These are phyloP conservation scores for Jackrogersella multiformis DNA, from an alignment of 495 filamentous ascomycete genomes.

Conservation along the genomic window DNA sequence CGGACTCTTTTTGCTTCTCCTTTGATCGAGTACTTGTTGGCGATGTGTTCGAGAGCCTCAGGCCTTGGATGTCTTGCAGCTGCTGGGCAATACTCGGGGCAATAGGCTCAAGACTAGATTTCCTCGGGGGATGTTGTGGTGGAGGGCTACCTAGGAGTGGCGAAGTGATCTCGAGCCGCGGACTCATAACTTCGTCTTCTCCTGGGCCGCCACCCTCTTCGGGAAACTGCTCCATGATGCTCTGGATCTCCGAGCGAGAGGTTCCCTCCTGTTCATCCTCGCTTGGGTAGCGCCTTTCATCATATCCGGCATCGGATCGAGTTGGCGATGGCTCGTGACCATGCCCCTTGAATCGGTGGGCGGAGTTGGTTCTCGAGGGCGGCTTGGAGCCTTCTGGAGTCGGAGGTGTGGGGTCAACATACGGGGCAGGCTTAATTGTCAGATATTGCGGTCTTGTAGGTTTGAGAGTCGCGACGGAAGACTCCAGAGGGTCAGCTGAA, in stretches of 20 bases:
- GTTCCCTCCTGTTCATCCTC: constrained; percentile 69
- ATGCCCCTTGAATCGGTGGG: constrained; percentile 42
- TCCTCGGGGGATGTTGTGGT: constrained; percentile 77
- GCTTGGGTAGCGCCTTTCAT: constrained; percentile 60
- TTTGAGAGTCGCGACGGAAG: constrained; percentile 62
- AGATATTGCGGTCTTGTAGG: constrained; percentile 56
- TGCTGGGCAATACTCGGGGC: constrained; percentile 57
- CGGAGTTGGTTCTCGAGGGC: constrained; percentile 61
- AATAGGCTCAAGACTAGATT: constrained; percentile 81
- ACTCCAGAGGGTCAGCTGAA: constrained; percentile 57
- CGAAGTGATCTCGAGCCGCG: constrained; percentile 75
- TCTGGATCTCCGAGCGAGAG: constrained; percentile 89
- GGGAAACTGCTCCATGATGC: constrained; percentile 89
- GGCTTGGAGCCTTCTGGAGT: constrained; percentile 63
- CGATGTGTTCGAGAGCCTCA: constrained; percentile 53
- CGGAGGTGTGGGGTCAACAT: constrained; percentile 71
- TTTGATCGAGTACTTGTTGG: constrained; percentile 49
- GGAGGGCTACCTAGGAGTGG: constrained; percentile 69
- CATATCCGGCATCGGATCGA: constrained; percentile 64
- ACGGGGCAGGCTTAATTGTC: constrained; percentile 55
- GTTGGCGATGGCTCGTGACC: constrained; percentile 63
- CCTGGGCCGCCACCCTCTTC: constrained; percentile 71
- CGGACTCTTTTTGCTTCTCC: constrained; percentile 47
- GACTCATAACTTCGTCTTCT: constrained; percentile 83
- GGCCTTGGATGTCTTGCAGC: constrained; percentile 57